These are phyloP conservation scores for Nephelium lappaceum DNA, from an alignment of 345 rosid species.

Conservation along the genomic window DNA sequence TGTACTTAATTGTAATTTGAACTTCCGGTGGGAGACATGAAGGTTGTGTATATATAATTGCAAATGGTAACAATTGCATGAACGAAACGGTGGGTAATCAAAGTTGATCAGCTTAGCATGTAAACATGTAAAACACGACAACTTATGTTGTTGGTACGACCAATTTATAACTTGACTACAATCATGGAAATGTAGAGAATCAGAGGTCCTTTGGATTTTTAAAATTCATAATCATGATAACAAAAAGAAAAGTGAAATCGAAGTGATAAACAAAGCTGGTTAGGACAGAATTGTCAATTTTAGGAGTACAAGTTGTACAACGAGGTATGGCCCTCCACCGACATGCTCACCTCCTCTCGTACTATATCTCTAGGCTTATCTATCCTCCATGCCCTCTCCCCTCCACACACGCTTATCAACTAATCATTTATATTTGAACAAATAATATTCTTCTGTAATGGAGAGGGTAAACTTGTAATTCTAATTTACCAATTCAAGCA, in stretches of 20 bases:
- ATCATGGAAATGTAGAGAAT: background rate
- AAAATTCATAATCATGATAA: background rate
- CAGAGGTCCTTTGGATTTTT: background rate
- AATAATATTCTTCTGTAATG: background rate
- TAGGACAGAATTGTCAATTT: conserved; percentile 30
- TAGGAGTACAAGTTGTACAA: no score
- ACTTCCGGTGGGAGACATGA: no score
- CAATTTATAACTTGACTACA: background rate
- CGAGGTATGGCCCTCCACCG: conserved; percentile 24
- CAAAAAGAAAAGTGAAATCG: conserved; percentile 1
- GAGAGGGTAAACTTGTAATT: conserved; percentile 24
- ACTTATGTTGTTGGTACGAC: no score
- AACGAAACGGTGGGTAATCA: background rate
- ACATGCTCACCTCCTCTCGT: conserved; percentile 22
- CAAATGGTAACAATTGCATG: no score
- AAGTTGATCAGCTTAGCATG: background rate
- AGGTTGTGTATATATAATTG: no score
- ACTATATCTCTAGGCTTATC: background rate
- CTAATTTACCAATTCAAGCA: conserved; percentile 18
- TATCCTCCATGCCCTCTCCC: background rate
- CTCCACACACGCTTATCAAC: background rate
- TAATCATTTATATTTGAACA: background rate
- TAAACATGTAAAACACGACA: background rate
- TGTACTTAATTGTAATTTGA: no score
- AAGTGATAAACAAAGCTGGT: background rate